A percentile compares a stretch with the other conserved stretches of the same genome.
These are phyloP conservation scores for Boletus rufocinnamomeus DNA, from an alignment of 768 basidiomycete genomes.

Conservation along the genomic window DNA sequence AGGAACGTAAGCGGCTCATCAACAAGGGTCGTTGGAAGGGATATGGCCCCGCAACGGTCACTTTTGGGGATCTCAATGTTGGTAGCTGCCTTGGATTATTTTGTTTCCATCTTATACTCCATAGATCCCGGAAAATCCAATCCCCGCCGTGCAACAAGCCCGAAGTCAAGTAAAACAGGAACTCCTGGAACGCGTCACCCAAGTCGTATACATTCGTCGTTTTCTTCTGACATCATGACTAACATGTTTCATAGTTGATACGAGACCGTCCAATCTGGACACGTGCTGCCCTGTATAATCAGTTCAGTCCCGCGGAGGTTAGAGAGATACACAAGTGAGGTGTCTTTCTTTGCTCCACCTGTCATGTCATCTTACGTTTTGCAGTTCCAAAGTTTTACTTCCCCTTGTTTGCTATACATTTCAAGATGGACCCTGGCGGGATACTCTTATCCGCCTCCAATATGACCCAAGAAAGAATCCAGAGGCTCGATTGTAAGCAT, in stretches of 20 bases:
- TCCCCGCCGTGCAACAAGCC: slow-evolving; percentile 61
- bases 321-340: slow-evolving; percentile 76
- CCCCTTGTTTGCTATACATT: slow-evolving; percentile 87
- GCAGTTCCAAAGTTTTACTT: slow-evolving; percentile 78
- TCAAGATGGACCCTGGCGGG: slow-evolving; percentile 92
- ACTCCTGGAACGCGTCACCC: slow-evolving; percentile 55
- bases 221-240: slow-evolving; percentile 10
- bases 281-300: slow-evolving; percentile 80
- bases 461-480: slow-evolving; percentile 86
- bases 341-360: neutral
- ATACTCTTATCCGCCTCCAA: slow-evolving; percentile 80
- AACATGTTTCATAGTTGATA: slow-evolving; percentile 56
- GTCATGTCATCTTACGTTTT: slow-evolving; percentile 7
- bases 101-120: slow-evolving; percentile 3
- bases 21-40: slow-evolving; percentile 88
- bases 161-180: slow-evolving; percentile 53
- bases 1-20: slow-evolving; percentile 80
- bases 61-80: slow-evolving; percentile 60
- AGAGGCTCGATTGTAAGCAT: slow-evolving; percentile 71
- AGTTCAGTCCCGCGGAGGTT: slow-evolving; percentile 66
- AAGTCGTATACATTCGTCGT: slow-evolving; percentile 38
- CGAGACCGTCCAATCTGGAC: slow-evolving; percentile 85
- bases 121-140: slow-evolving; percentile 68
- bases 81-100: neutral
- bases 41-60: slow-evolving; percentile 70